A percentile compares a stretch with the other conserved stretches of the same genome.
These are phyloP conservation scores for Neolentinus lepideus DNA, from an alignment of 1,284 basidiomycete genomes.

Conservation along the genomic window DNA sequence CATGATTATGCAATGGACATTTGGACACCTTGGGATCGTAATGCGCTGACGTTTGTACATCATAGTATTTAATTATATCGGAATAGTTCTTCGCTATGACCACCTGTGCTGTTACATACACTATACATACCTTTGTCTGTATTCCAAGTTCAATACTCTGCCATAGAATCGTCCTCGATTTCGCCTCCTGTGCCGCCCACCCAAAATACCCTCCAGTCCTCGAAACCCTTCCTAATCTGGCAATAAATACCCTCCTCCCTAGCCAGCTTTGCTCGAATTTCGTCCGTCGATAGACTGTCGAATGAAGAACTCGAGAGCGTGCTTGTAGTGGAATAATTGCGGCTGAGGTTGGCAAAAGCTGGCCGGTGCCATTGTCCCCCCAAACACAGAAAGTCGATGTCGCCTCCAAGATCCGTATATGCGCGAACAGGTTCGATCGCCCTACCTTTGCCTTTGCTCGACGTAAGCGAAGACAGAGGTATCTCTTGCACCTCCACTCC, in stretches of 20 bases:
- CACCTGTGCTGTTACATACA: background rate
- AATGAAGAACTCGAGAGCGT: conserved; percentile 34
- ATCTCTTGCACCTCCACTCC: conserved; percentile 70
- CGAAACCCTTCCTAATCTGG: conserved; percentile 60
- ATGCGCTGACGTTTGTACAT: background rate
- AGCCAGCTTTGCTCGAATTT: conserved; percentile 34
- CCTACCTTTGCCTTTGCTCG: conserved; percentile 32
- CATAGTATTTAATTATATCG: background rate
- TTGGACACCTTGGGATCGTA: conserved; percentile 5
- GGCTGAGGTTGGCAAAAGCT: conserved; percentile 29
- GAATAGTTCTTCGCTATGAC: background rate
- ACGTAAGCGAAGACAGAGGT: conserved; percentile 26
- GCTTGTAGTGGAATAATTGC: conserved; percentile 35
- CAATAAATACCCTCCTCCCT: conserved; percentile 62
- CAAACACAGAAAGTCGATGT: conserved; percentile 50
- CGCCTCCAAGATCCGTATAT: conserved; percentile 56
- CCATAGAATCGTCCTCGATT: conserved; percentile 13
- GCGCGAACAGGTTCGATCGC: conserved; percentile 40
- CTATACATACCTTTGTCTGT: background rate
- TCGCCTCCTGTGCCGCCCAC: conserved; percentile 47
- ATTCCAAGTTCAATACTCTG: background rate
- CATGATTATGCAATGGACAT: conserved; percentile 14
- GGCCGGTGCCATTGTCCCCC: conserved; percentile 70
- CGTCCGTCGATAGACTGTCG: conserved; percentile 46
- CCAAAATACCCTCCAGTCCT: conserved; percentile 77